Percentiles rank a stretch among this genome's conserved stretches.
phyloP scores from a whole-genome alignment of 768 basidiomycete species.

The Mycena vulgaris region DNA sequence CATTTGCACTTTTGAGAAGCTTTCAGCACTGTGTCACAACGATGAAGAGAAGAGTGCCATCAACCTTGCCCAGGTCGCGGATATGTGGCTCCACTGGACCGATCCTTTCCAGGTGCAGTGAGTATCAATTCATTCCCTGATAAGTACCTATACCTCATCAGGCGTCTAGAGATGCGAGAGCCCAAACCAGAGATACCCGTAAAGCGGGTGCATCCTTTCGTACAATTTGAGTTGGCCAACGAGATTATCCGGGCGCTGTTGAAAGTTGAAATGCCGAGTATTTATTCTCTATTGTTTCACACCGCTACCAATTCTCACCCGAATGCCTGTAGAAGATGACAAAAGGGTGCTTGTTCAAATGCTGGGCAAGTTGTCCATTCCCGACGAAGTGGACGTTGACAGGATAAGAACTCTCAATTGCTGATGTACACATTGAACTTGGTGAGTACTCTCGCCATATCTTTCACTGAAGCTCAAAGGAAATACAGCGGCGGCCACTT shows the following conservation, averaged over 20 bases:
- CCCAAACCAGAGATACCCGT: background rate
- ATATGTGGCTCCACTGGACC: background rate
- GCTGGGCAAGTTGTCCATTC: background rate
- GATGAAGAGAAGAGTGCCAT: background rate
- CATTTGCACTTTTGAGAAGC: background rate
- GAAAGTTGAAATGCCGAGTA: background rate
- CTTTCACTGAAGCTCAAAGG: background rate
- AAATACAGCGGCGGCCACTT: background rate
- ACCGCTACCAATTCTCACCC: too few species aligned
- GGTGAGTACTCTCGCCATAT: background rate
- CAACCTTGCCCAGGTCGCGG: background rate
- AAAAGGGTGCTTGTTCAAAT: background rate
- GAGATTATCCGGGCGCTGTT: background rate
- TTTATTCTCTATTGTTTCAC: background rate
- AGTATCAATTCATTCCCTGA: background rate
- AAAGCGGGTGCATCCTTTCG: background rate
- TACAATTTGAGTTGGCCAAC: background rate
- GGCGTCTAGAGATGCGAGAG: background rate
- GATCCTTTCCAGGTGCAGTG: background rate
- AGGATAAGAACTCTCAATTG: background rate
- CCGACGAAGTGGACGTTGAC: background rate
- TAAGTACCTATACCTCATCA: background rate
- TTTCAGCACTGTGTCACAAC: background rate
- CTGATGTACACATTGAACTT: background rate
- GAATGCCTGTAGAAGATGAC: background rate